Evolutionary conservation across 2,329 filamentous ascomycete genomes (phyloP).

Genomic region (Aspergillus transmontanensis): DNA sequence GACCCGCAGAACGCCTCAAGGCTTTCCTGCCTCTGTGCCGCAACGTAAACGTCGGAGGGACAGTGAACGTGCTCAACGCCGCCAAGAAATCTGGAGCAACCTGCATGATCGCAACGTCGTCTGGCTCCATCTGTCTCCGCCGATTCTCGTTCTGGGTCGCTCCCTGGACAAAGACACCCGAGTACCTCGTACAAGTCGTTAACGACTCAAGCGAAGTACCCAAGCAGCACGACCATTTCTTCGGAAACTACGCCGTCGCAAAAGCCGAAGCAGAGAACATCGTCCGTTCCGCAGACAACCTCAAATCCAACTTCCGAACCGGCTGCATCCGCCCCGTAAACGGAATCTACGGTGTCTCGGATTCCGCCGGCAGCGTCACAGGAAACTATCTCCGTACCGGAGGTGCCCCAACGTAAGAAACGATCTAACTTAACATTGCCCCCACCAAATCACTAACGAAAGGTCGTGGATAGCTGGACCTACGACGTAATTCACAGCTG

Average conservation of each 20-base stretch:
- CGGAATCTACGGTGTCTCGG: constrained; percentile 54
- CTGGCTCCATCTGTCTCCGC: constrained; percentile 50
- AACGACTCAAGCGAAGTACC: constrained; percentile 47
- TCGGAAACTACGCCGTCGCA: constrained; percentile 52
- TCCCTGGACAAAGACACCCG: constrained; percentile 48
- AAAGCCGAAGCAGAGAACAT: constrained; percentile 57
- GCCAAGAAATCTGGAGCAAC: constrained; percentile 51
- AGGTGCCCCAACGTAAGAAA: constrained; percentile 36
- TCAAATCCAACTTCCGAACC: constrained; percentile 49
- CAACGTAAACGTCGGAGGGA: constrained; percentile 56
- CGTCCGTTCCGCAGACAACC: constrained; percentile 49
- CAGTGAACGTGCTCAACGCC: constrained; percentile 52
- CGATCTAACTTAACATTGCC: neutral
- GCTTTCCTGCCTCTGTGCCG: constrained; percentile 50
- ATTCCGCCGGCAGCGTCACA: constrained; percentile 41
- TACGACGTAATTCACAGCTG: constrained; percentile 53
- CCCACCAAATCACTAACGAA: too few species aligned
- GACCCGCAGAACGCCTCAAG: constrained; percentile 52
- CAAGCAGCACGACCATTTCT: constrained; percentile 47
- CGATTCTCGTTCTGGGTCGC: constrained; percentile 48
- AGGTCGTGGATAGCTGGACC: constrained; percentile 40
- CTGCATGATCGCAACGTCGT: constrained; percentile 58
- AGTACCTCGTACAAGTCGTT: constrained; percentile 49
- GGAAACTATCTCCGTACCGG: constrained; percentile 43
- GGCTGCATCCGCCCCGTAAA: constrained; percentile 58